A percentile compares a stretch with the other conserved stretches of the same genome.
phyloP scores from a whole-genome alignment of 139 green algal genomes.

The Tetradesmus obliquus region DNA sequence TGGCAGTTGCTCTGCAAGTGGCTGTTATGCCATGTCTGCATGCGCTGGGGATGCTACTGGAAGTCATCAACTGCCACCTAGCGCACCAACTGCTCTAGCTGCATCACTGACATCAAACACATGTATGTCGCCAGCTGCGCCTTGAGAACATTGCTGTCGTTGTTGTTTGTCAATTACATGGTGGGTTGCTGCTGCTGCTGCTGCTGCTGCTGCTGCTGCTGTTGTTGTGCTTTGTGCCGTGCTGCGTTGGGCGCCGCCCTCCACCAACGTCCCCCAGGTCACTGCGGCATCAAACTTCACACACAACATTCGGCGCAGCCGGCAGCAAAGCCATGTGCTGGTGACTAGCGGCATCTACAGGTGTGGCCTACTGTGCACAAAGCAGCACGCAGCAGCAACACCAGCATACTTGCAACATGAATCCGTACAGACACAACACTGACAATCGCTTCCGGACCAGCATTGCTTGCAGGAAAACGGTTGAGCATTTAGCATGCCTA shows the following conservation, averaged over 20 bases:
- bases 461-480: too few species aligned
- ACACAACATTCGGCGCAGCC: conserved; percentile 69
- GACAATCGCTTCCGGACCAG: neutral
- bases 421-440: neutral
- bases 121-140: too few species aligned
- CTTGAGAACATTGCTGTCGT: too few species aligned
- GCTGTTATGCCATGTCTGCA: too few species aligned
- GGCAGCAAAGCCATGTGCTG: conserved; percentile 59
- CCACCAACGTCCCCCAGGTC: conserved; percentile 50
- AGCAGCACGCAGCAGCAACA: conserved; percentile 13
- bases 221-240: neutral
- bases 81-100: too few species aligned
- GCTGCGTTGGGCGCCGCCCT: neutral
- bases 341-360: conserved; percentile 76
- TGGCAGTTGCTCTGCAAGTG: too few species aligned
- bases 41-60: too few species aligned
- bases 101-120: too few species aligned
- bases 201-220: neutral
- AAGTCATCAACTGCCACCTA: too few species aligned
- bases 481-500: too few species aligned
- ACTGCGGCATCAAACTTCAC: conserved; percentile 79
- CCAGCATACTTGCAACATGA: neutral
- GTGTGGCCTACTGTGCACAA: neutral
- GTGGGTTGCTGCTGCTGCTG: neutral
- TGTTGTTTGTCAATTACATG: too few species aligned